Evolutionary conservation across 164 flowering plant genomes (phyloP), one percentile per base, ranked within the genome.

Genomic region (Kingdonia uniflora): DNA sequence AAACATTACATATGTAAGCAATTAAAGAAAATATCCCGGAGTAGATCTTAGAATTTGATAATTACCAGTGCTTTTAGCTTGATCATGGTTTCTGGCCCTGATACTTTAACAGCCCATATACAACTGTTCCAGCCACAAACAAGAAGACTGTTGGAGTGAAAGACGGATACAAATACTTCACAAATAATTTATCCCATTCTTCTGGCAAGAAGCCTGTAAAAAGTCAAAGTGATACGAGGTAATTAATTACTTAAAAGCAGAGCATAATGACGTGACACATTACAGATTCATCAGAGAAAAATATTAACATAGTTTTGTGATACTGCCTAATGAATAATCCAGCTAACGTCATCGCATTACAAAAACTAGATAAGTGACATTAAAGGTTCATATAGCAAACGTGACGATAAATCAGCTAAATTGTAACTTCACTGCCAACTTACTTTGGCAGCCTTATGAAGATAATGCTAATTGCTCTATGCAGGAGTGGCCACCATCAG

Each of bases 161-260:
- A 41, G 77, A 59, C 46, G 98, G 98, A 65, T 92, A 92, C 33
- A 87, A 59, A 68, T 79, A 87, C 78, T 92, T 92, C 44, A 84
- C 95, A 35, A 87, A 70, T 48, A 92, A 71, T n/a, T 69, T 78
- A 63, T 92, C 98, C 95, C 81, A 84, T 56, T 80, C 81, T 58
- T 87, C 96, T 23, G 98, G 98, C n/a, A 92, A 69, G 63, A 92
- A 87, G 6, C 96, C 98, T 92, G 87, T 38, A 55, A 29, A 52
- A 25, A 46, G 7, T 29, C 4, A 4, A 29, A 29, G n/a, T n/a
- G n/a, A n/a, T n/a, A 29, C 35, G 4, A 3, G 6, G 8, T 4
- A 29, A 29, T 29, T 29, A 29, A 29, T 4, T 29, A 29, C 8
- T 29, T 29, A 8, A 29, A 29, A 29, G n/a, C n/a, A n/a, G 6